These are phyloP conservation scores for Vaccinium myrtillus DNA, from an alignment of 148 eudicot genomes.

Conservation along the genomic window DNA sequence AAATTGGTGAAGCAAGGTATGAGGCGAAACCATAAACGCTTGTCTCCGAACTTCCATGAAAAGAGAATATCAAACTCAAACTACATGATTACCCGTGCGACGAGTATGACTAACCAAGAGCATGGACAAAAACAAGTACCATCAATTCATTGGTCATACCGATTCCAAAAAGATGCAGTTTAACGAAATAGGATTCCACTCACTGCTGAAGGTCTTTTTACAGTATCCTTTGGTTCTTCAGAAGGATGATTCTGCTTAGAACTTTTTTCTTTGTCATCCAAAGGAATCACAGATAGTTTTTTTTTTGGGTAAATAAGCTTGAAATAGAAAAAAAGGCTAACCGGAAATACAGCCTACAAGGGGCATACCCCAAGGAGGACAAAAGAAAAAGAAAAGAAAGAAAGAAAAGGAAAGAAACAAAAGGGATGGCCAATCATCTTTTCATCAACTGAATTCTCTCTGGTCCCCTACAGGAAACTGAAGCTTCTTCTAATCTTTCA, in stretches of 20 bases:
- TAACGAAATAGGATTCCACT: slow-evolving; percentile 25
- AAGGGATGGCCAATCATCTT: no score
- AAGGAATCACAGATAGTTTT: slow-evolving; percentile 38
- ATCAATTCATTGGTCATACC: slow-evolving; percentile 3
- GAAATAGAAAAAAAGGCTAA: no score
- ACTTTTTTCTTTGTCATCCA: slow-evolving; percentile 44
- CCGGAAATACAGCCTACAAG: no score
- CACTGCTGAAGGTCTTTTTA: slow-evolving; percentile 66
- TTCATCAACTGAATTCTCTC: slow-evolving; percentile 78
- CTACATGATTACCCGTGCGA: background rate
- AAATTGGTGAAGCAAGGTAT: no score
- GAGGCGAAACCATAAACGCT: no score
- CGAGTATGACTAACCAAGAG: slow-evolving; percentile 4
- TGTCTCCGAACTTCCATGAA: background rate
- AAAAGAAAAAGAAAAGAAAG: no score
- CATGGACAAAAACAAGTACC: background rate
- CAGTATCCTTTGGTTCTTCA: slow-evolving; percentile 60
- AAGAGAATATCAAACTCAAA: slow-evolving; percentile 7
- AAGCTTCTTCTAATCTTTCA: slow-evolving; percentile 90
- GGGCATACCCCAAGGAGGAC: no score
- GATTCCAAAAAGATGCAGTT: slow-evolving; percentile 9
- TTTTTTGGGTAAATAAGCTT: no score
- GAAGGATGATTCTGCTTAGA: slow-evolving; percentile 30
- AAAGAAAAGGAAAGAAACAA: no score
- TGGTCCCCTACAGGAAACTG: slow-evolving; percentile 72